Evolutionary conservation across 2,329 filamentous ascomycete species (phyloP), one percentile per base, ranked within the genome.

Genomic region (Aspergillus puulaauensis): DNA sequence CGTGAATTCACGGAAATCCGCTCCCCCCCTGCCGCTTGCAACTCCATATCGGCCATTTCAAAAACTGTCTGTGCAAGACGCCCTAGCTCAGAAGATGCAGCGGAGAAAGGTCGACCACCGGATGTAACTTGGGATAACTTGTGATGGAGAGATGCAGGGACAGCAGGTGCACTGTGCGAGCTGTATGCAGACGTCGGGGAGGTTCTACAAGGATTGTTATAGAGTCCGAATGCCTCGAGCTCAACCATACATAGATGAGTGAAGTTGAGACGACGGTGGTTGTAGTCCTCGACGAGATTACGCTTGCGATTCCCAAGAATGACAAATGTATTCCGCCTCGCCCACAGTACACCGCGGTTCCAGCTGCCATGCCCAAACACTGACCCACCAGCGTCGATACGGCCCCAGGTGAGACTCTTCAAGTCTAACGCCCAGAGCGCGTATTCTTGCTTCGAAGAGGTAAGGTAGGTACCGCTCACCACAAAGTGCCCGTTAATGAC

Each of bases 281-380:
- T 98, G 75, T 99, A 99, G 74, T 99, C 95, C 66, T 99, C 93
- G 0, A 98, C 93, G 33, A 99, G 82, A 65, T 90, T 97, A 61
- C 95, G 83, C 75, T 96, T 96, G 39, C 95, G 86, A 73, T 97
- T 96, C 47, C 95, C 95, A 39, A 99, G 82, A 62, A 99, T 93
- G 35, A 98, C 92, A 77, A 98, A 99, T 0, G 91, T 91, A 71
- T 97, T 99, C 61, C 95, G 85, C 44, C 93, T 85, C 68, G 90
- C 90, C 95, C 95, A 99, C 7, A 99, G 76, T 31, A 99, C 86
- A 41, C 95, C 95, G 57, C 95, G 84, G 71, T 99, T 99, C 95
- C 95, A 99, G 74, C 93, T 98, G 45, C 95, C 95, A 72, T 96
- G 91, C 68, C 91, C 93, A 73, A 99, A 98, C 3, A 98, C 93